A percentile compares a stretch with the other conserved stretches of the same genome.
Conservation (phyloP, 2,329 filamentous ascomycete species). For the Phyllosticta citriasiana region DNA sequence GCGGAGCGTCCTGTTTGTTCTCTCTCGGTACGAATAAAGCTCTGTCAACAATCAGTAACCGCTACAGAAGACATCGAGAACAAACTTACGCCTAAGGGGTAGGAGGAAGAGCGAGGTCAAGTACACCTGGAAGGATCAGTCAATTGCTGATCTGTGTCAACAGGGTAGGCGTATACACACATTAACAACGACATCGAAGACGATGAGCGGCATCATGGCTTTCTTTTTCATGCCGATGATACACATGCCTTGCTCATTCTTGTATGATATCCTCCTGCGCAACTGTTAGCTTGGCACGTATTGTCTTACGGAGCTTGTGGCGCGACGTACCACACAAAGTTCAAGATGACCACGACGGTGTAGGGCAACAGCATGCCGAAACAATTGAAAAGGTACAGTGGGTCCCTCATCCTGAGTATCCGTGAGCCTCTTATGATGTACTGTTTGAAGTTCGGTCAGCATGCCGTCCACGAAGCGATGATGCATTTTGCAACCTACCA, state of each 20-base stretch:
- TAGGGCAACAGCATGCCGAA: slow-evolving; percentile 4
- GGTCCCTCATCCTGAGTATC: slow-evolving; percentile 2
- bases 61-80: too few relatives aligned
- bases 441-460: neutral
- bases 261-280: slow-evolving; percentile 46
- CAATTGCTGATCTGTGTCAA: neutral
- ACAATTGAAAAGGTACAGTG: slow-evolving; percentile 7
- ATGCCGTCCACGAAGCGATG: too few relatives aligned
- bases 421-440: slow-evolving; percentile 5
- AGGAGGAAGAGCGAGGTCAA: slow-evolving; percentile 53
- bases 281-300: neutral
- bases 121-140: slow-evolving; percentile 33
- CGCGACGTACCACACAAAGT: slow-evolving; percentile 1
- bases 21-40: slow-evolving; percentile 7
- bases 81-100: slow-evolving; percentile 37
- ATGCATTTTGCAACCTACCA: neutral
- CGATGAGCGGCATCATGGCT: slow-evolving; percentile 52
- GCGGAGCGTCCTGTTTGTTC: slow-evolving; percentile 3
- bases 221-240: slow-evolving; percentile 51
- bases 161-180: slow-evolving; percentile 12
- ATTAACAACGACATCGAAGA: slow-evolving; percentile 51
- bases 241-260: slow-evolving; percentile 38
- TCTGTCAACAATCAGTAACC: neutral
- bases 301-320: neutral
- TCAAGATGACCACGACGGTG: slow-evolving; percentile 1